phyloP scores from a whole-genome alignment of 768 basidiomycete genomes.

The Grammothele lineata region DNA sequence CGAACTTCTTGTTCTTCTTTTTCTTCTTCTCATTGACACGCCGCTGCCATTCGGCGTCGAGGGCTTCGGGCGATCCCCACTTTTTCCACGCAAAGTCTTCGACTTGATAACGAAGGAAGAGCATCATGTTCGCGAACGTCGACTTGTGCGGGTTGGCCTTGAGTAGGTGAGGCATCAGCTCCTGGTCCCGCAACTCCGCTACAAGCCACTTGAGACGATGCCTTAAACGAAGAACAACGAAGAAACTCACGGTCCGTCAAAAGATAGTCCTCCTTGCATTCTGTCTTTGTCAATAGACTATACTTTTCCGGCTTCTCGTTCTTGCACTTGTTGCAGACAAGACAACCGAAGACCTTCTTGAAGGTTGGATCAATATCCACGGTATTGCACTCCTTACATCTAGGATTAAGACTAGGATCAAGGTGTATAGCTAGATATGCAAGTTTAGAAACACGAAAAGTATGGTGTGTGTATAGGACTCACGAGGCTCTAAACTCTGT shows the following conservation, averaged over 20 bases:
- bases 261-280: constrained; percentile 97
- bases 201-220: background rate
- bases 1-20: constrained; percentile 93
- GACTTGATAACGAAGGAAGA: constrained; percentile 89
- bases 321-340: constrained; percentile 89
- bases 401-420: constrained; percentile 71
- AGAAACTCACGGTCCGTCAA: constrained; percentile 81
- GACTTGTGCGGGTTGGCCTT: constrained; percentile 95
- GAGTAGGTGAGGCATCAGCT: constrained; percentile 87
- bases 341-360: constrained; percentile 75
- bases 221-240: background rate
- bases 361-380: constrained; percentile 84
- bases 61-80: constrained; percentile 90
- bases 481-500: constrained; percentile 75
- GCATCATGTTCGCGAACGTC: constrained; percentile 99
- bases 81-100: constrained; percentile 98
- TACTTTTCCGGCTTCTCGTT: constrained; percentile 89
- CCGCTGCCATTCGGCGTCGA: constrained; percentile 84
- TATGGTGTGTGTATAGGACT: constrained; percentile 28
- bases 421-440: constrained; percentile 65
- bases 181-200: constrained; percentile 93
- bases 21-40: constrained; percentile 80
- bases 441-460: no score
- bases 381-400: constrained; percentile 83
- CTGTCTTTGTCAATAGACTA: constrained; percentile 94